Base-by-base conservation (phyloP, 2,329 filamentous ascomycete genomes). In the Sporothrix humicola region DNA sequence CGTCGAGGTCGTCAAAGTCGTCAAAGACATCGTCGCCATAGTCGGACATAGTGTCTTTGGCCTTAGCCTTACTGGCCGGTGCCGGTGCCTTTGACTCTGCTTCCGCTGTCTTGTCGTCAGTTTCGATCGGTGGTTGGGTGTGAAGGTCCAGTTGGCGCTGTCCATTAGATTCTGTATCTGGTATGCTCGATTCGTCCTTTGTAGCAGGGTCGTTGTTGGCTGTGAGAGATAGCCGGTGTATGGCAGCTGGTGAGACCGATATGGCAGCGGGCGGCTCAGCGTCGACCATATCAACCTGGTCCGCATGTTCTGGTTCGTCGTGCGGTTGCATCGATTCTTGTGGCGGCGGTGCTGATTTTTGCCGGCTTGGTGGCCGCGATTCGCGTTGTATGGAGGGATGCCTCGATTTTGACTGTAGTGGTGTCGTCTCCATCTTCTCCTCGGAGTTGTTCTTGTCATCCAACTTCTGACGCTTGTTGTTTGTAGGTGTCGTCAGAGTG, bases 401-500 rank as follows among this genome's bases (percentile, higher is more conserved):
- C 2, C 56, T 58, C 12, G 37, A 44, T 4, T 20, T 44, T 17
- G 37, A 23, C 10, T 66, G n/a, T 26, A 10, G 17, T 50, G 63
- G 4, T 12, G 44, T 15, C 9, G 13, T 37, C 0, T 20, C 46
- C 12, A 37, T 46, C n/a, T 7, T 9, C 4, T 37, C 5, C 1
- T 31, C 48, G 6, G 48, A 23, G 26, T 23, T 44, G 26, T 31
- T 10, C 68, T 42, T 31, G 31, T 52, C 61, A 61, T 90, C 87
- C 8, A 89, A 78, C 77, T 87, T 91, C 77, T 90, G 87, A 76
- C 90, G 86, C 80, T 95, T 95, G 2, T 17, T 15, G 6, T 48
- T 69, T 2, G 65, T 26, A 26, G 23, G 66, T 1, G 73, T 69
- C 31, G 91, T 90, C 87, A 91, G 93, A 77, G 92, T 88, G 31